Evolutionary conservation across 2,329 filamentous ascomycete species (phyloP).

Genomic region (Whalleya microplaca): DNA sequence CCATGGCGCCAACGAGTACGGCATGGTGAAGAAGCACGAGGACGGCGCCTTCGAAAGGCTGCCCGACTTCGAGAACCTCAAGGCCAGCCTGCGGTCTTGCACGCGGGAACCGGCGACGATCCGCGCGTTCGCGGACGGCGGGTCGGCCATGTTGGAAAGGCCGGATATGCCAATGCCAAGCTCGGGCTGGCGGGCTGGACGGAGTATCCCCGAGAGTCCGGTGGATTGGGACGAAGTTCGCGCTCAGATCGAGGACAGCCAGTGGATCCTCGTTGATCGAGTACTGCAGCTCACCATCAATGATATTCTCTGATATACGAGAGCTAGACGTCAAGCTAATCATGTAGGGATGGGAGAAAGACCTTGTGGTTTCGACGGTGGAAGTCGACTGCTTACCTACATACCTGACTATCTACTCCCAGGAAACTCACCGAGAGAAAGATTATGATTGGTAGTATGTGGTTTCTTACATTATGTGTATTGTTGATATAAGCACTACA

Average conservation of each 20-base stretch:
- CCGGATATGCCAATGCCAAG: slow-evolving; percentile 11
- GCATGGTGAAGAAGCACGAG: slow-evolving; percentile 43
- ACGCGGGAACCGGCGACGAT: neutral
- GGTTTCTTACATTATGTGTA: too few species aligned
- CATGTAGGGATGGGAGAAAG: too few species aligned
- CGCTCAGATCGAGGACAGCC: slow-evolving; percentile 18
- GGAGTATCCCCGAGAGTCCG: slow-evolving; percentile 11
- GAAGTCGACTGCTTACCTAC: too few species aligned
- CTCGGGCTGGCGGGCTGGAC: neutral
- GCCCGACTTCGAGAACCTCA: slow-evolving; percentile 19
- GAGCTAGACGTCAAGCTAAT: too few species aligned
- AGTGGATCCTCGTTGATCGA: slow-evolving; percentile 28
- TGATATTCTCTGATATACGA: slow-evolving; percentile 16
- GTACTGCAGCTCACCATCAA: neutral
- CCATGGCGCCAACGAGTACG: slow-evolving; percentile 51
- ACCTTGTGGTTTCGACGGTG: too few species aligned
- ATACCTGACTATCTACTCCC: too few species aligned
- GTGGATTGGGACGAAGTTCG: slow-evolving; percentile 24
- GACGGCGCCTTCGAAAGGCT: neutral
- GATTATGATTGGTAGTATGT: too few species aligned
- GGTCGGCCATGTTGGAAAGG: neutral
- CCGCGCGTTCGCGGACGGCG: neutral
- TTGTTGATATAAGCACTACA: too few species aligned
- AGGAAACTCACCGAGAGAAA: too few species aligned
- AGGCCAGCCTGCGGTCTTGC: slow-evolving; percentile 1